These are phyloP conservation scores for Paraphaeosphaeria sporulosa DNA, from an alignment of 2,329 filamentous ascomycete species.

Conservation along the genomic window DNA sequence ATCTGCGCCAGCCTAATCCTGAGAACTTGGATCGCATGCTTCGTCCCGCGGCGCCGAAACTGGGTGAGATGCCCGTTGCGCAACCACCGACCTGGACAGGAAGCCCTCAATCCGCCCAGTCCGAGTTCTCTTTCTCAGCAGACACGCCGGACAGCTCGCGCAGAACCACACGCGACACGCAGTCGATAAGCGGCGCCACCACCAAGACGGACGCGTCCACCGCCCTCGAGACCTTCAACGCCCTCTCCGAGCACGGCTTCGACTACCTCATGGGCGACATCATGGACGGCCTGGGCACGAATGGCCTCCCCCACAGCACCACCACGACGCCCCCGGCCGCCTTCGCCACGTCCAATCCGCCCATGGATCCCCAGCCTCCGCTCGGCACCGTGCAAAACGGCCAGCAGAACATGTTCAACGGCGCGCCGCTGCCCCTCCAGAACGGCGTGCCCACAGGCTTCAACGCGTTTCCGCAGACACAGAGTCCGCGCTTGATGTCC, in stretches of 20 bases:
- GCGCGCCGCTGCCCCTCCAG: not conserved
- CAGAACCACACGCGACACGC: not conserved
- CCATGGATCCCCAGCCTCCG: conserved; percentile 6
- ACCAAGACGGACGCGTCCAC: not conserved
- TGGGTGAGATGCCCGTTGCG: conserved; percentile 35
- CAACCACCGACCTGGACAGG: conserved; percentile 32
- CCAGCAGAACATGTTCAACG: not conserved
- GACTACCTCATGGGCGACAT: conserved; percentile 40
- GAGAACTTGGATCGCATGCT: conserved; percentile 40
- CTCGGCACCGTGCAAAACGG: not conserved
- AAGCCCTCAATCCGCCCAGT: conserved; percentile 19
- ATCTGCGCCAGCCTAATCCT: conserved; percentile 29
- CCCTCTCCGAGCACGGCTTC: conserved; percentile 32
- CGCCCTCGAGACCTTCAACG: conserved; percentile 22
- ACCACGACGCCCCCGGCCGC: not conserved
- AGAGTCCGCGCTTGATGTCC: conserved; percentile 15
- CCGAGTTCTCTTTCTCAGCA: conserved; percentile 8
- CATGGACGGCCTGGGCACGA: conserved; percentile 28
- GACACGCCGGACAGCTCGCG: conserved; percentile 7
- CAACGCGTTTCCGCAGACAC: conserved; percentile 1
- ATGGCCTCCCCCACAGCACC: conserved; percentile 11
- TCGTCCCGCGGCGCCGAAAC: conserved; percentile 32
- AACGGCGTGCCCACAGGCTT: not conserved
- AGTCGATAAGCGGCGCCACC: not conserved
- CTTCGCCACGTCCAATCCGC: not conserved